phyloP scores from a whole-genome alignment of 345 rosid species.

The Rhizophora apiculata region DNA sequence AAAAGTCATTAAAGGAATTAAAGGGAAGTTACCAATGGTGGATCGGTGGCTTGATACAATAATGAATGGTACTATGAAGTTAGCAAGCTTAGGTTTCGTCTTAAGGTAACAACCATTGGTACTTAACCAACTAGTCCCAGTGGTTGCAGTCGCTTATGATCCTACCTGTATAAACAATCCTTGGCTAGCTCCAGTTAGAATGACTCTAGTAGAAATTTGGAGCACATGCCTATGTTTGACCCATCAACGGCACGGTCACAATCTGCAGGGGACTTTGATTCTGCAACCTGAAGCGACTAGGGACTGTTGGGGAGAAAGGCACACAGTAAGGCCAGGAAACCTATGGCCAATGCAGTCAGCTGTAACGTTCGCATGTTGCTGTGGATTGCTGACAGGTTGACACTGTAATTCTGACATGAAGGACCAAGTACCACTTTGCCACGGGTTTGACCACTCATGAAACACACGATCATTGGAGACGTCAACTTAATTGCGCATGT shows the following conservation, averaged over 20 bases:
- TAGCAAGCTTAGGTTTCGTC: too few species aligned
- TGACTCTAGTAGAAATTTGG: too few species aligned
- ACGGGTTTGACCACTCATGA: constrained; percentile 19
- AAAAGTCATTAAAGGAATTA: too few species aligned
- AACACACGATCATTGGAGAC: constrained; percentile 3
- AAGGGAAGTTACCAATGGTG: too few species aligned
- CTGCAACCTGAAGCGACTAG: background rate
- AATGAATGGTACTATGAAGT: too few species aligned
- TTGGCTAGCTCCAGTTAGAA: too few species aligned
- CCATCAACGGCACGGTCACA: background rate
- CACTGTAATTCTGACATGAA: constrained; percentile 8
- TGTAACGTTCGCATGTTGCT: background rate
- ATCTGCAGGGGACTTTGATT: background rate
- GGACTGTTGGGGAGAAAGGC: background rate
- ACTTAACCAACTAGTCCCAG: too few species aligned
- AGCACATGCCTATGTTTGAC: background rate
- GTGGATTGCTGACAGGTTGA: background rate
- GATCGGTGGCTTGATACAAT: too few species aligned
- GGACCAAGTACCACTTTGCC: constrained; percentile 23
- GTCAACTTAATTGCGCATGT: constrained; percentile 13
- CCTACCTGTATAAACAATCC: too few species aligned
- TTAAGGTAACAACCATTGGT: too few species aligned
- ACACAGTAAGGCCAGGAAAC: background rate
- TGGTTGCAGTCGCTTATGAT: too few species aligned
- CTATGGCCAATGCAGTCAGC: background rate